Evolutionary conservation across 805 yeast genomes (phyloP), one percentile per base, ranked within the genome.

Genomic region (Sugiyamaella marilandica): DNA sequence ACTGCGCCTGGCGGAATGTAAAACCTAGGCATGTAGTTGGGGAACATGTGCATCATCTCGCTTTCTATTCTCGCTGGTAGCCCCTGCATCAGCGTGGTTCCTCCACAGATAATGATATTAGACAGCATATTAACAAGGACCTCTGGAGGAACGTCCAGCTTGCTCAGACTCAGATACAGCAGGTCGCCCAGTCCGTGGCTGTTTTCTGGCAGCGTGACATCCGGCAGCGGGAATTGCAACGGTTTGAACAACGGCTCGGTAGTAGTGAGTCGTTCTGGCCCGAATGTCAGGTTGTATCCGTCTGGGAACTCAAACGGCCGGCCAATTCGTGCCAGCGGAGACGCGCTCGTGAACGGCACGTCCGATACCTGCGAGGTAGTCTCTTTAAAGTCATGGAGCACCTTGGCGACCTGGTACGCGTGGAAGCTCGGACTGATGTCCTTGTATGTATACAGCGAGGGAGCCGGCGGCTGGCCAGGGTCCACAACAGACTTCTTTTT

Each of bases 231-330:
- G 59, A 75, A 76, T 31, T 71, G 69, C 19, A 74, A 69, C 1
- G 95, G 95, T 52, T 80, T 79, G 71, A 87, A 86, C 49, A 88
- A 65, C 5, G 88, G 82, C 68, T 88, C 95, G 7, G 84, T 70
- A 46, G 84, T 68, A 37, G 76, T 67, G 51, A 74, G 69, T 55
- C 84, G 77, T 51, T 84, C 85, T 37, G 74, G 69, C 7, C 78
- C 79, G 48, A 82, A 73, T 11, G 72, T 69, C 44, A 80, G 59
- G 52, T 73, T 72, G 45, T 70, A 64, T 2, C 82, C 82, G 56
- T 77, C 76, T 10, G 88, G 86, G 53, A 85, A 73, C 65, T 84
- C 85, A 66, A 74, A 85, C 48, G 75, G 71, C 52, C 78, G 74
- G 11, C 67, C 61, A 19, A 68, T 53, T 47, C 69, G 57, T 39